Conservation (phyloP, 129 eudicot genomes). For the Mikania micrantha region DNA sequence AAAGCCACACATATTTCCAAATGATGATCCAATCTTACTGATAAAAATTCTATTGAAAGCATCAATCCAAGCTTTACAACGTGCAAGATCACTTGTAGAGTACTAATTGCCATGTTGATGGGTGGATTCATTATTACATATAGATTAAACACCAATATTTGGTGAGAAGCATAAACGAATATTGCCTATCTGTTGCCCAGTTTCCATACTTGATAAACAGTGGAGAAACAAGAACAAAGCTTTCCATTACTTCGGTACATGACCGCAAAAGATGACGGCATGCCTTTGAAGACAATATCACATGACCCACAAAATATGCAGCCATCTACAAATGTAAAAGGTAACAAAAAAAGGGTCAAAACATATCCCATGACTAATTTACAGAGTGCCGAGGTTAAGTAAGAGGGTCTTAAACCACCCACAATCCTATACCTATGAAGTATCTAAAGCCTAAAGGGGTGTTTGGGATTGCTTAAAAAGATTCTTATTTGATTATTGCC, state of each 20-base stretch:
- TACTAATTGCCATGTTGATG: not conserved
- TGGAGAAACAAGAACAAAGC: constrained; percentile 19
- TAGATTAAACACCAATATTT: constrained; percentile 10
- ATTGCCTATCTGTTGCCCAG: constrained; percentile 14
- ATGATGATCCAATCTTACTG: constrained; percentile 3
- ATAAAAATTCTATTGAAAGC: not conserved
- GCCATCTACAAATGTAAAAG: constrained; percentile 49
- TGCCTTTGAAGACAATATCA: constrained; percentile 34
- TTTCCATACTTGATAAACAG: constrained; percentile 7
- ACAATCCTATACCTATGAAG: constrained; percentile 3
- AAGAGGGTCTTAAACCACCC: not conserved
- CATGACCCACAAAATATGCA: constrained; percentile 28
- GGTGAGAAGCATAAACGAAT: constrained; percentile 3
- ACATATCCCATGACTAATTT: constrained; percentile 4
- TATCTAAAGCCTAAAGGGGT: not conserved
- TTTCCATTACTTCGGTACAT: constrained; percentile 15
- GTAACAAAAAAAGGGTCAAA: constrained; percentile 27
- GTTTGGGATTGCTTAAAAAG: not conserved
- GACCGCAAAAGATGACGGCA: constrained; percentile 37
- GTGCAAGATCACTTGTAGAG: constrained; percentile 10
- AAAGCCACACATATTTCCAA: constrained; percentile 2
- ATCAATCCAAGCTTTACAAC: constrained; percentile 5
- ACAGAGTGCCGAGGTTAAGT: not conserved
- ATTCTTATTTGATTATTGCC: not conserved
- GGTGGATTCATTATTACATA: not conserved